These are phyloP conservation scores for Bifiguratus adelaidae DNA, from an alignment of 192 early-diverging fungal genomes.

Conservation along the genomic window DNA sequence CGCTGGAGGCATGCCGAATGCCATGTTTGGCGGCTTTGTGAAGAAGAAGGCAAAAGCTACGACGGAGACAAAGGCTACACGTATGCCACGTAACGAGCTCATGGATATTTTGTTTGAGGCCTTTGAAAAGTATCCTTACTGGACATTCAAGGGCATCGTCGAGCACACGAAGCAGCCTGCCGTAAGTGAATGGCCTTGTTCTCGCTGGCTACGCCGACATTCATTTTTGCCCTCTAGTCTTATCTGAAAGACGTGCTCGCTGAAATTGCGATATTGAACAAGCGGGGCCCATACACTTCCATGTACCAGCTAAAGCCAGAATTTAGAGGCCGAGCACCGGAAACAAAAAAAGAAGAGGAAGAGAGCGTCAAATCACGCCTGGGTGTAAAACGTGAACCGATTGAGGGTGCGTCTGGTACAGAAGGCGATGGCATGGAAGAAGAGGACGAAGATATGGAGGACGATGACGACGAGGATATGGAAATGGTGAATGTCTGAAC, in stretches of 20 bases:
- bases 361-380: no score
- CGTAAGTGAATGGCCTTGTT: constrained; percentile 13
- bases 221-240: constrained; percentile 12
- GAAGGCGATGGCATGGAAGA: constrained; percentile 13
- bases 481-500: constrained; percentile 8
- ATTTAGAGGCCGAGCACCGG: constrained; percentile 39
- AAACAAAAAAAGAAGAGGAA: no score
- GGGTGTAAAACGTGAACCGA: no score
- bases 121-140: constrained; percentile 75
- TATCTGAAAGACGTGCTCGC: constrained; percentile 78
- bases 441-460: constrained; percentile 13
- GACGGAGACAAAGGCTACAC: constrained; percentile 64
- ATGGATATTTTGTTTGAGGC: constrained; percentile 73
- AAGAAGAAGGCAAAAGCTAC: constrained; percentile 31
- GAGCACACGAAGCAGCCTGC: constrained; percentile 76
- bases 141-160: constrained; percentile 74
- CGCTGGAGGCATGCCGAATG: constrained; percentile 14
- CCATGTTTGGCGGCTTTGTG: constrained; percentile 14
- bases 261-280: constrained; percentile 74
- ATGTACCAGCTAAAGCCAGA: constrained; percentile 83
- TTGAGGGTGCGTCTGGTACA: constrained; percentile 10
- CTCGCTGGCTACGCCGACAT: neutral
- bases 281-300: constrained; percentile 71
- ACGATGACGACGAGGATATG: constrained; percentile 33
- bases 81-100: constrained; percentile 76